phyloP scores from a whole-genome alignment of 129 eudicot species.

The Centrapalus pauciflorus region DNA sequence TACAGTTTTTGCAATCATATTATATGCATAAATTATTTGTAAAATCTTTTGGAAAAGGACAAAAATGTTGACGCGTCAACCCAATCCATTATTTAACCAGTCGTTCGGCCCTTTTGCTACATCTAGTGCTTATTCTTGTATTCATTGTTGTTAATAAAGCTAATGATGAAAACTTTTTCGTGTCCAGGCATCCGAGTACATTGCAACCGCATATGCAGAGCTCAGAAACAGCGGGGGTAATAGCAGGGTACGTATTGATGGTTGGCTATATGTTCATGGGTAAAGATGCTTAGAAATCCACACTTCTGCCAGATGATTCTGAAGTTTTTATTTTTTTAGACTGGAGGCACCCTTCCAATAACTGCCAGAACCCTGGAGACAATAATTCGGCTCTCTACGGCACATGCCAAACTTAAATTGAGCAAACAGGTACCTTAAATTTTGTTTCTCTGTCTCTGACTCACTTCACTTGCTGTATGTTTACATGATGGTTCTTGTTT shows the following conservation, averaged over 20 bases:
- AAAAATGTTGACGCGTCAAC: no score
- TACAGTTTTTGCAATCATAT: no score
- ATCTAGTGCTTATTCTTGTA: not conserved
- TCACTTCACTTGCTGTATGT: no score
- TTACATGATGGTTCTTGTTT: not conserved
- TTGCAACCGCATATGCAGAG: slow-evolving; percentile 97
- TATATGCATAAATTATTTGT: no score
- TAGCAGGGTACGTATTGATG: slow-evolving; percentile 55
- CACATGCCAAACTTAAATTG: slow-evolving; percentile 90
- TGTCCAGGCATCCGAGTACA: slow-evolving; percentile 85
- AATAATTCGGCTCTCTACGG: slow-evolving; percentile 91
- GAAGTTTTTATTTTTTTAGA: slow-evolving; percentile 30
- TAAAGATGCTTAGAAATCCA: not conserved
- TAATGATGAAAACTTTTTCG: slow-evolving; percentile 11
- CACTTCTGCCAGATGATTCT: not conserved
- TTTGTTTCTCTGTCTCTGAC: not conserved
- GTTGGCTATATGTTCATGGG: not conserved
- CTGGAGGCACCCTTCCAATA: slow-evolving; percentile 95
- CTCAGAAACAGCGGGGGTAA: slow-evolving; percentile 79
- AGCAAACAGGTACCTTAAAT: slow-evolving; percentile 66
- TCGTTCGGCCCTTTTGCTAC: no score
- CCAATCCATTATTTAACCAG: no score
- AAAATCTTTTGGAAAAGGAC: no score
- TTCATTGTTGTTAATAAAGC: not conserved
- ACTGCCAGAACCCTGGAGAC: slow-evolving; percentile 99